Conservation (phyloP, 1,284 basidiomycete genomes). For the Trametes hirsuta region DNA sequence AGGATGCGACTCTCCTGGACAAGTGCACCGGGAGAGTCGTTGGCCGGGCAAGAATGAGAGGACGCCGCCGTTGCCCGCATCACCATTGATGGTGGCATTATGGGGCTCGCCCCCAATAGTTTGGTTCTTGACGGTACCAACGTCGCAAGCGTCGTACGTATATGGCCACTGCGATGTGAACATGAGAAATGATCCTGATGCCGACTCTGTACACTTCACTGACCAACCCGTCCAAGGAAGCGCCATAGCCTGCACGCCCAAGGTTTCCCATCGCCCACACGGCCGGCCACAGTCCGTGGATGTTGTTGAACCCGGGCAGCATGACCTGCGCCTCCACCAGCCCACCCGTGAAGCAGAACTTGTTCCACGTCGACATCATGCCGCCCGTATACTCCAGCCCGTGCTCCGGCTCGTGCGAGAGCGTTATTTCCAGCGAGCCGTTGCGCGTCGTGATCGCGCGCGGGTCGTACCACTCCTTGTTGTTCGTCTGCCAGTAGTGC, state of each 20-base stretch:
- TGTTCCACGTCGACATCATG: not conserved
- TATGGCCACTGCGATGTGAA: slow-evolving; percentile 47
- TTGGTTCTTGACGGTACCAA: slow-evolving; percentile 59
- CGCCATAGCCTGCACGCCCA: not conserved
- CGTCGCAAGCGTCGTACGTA: slow-evolving; percentile 55
- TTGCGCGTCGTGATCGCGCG: not conserved
- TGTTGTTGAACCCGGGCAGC: not conserved
- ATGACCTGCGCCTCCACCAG: not conserved
- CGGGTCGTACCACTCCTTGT: too few species aligned
- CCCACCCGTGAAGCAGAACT: not conserved
- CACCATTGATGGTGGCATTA: slow-evolving; percentile 43
- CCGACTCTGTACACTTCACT: not conserved
- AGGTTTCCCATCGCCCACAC: not conserved
- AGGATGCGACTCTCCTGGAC: slow-evolving; percentile 78
- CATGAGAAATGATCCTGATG: not conserved
- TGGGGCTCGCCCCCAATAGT: slow-evolving; percentile 40
- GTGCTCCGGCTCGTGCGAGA: not conserved
- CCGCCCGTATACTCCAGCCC: not conserved
- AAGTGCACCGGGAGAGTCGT: slow-evolving; percentile 79
- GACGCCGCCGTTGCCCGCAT: slow-evolving; percentile 35
- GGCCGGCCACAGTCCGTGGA: not conserved
- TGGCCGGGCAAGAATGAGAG: slow-evolving; percentile 78
- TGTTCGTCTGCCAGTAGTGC: too few species aligned
- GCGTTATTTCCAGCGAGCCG: not conserved
- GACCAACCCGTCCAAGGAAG: not conserved